Base-by-base conservation (phyloP, 352 stramenopile species). In the Pseudoperonospora humuli region DNA sequence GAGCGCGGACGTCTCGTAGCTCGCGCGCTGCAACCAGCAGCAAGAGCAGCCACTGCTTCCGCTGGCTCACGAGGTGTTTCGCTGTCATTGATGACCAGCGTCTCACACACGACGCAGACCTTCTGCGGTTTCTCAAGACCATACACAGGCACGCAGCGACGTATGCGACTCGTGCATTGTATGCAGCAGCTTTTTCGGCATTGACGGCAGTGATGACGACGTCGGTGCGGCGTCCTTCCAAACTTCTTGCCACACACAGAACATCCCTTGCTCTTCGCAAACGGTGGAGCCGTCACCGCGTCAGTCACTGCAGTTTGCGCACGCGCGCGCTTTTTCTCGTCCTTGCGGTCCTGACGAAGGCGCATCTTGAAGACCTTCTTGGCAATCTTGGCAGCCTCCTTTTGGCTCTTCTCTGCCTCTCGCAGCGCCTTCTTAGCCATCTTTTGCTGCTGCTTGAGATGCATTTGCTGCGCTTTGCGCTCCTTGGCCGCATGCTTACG, bases 181-280 rank as follows among this genome's bases (percentile, higher is more conserved):
- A 65, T 13, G 50, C 71, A 84, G 49, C 66, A 81, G 46, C 69
- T 83, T 21, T 76, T 57, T 32, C 75, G 62, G 34, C 75, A 86
- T 37, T 78, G 68, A 27, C 72, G 72, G 53, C 75, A 86, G 54
- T 86, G 75, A 42, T 84, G 62, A n/a, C 75, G 75, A 39, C 64
- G 51, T 0, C 52, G 50, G 13, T 50, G 51, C 35, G 58, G 35
- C 34, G 60, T 40, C 11, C 42, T 26, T 11, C 52, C 50, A 51
- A 86, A 86, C 9, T 33, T 31, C 27, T 59, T 57, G 5, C 46
- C 60, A 38, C 73, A 86, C 21, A 71, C 60, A 24, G 36, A 50
- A 40, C 73, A 86, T 40, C 53, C 36, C 1, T 24, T 14, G 26
- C 55, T 63, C 42, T 75, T 65, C 7, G 44, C 17, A 25, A 85